Evolutionary conservation across 2,329 filamentous ascomycete species (phyloP).

Genomic region (Diplocarpon mali): DNA sequence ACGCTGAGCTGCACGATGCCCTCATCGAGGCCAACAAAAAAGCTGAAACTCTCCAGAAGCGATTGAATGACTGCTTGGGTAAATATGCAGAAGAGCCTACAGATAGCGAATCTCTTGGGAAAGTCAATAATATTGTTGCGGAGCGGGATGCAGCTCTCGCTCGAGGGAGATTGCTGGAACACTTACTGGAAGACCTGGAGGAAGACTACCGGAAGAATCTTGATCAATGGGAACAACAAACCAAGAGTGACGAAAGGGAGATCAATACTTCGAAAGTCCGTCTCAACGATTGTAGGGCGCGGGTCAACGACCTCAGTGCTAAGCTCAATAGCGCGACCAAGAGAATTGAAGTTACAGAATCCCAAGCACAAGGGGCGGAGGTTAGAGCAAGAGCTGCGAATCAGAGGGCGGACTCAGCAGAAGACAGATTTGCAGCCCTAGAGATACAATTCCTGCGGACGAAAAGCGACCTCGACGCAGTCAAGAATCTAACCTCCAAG

Average conservation of each 20-base stretch:
- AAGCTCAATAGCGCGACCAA: neutral
- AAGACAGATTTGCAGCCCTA: neutral
- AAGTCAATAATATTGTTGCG: neutral
- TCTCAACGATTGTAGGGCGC: neutral
- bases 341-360: neutral
- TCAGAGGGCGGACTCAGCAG: neutral
- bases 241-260: neutral
- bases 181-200: neutral
- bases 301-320: neutral
- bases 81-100: neutral
- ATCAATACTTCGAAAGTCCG: neutral
- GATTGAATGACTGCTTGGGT: neutral
- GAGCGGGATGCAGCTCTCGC: neutral
- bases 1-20: neutral
- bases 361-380: neutral
- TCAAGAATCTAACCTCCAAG: neutral
- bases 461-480: neutral
- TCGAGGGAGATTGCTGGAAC: neutral
- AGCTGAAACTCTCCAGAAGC: neutral
- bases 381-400: neutral
- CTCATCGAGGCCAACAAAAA: neutral
- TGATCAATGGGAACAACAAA: constrained; percentile 3
- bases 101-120: neutral
- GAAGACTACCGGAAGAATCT: constrained; percentile 2
- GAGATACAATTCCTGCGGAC: neutral